Evolutionary conservation across 2,329 filamentous ascomycete genomes (phyloP), one percentile per base, ranked within the genome.

Genomic region (Aspergillus sp.): DNA sequence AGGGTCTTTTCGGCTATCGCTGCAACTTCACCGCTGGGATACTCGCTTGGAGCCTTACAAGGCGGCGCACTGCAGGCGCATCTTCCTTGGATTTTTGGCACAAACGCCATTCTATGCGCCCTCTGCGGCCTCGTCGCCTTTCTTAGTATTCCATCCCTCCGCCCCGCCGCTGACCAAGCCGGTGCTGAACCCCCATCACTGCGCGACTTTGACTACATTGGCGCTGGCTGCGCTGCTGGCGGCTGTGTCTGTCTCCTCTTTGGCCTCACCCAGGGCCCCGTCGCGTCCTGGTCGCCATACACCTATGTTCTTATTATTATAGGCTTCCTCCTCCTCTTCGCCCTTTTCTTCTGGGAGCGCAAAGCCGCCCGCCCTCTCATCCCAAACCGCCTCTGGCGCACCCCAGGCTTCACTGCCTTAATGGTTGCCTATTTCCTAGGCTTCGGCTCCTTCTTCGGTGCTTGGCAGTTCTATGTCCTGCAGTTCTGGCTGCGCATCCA

Each of bases 221-320:
- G 82, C 11, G 76, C 76, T 5, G 58, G 74, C 4, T 71, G 76
- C 3, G 83, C 82, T 5, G 75, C 84, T 5, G 71, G 73, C 3
- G 80, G 77, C 6, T 74, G 84, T 56, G 75, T 84, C 3, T 74
- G 83, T n/a, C 75, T 85, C 62, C 83, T 85, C 56, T 81, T 85
- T 51, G 80, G 82, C 0, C 81, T 82, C 71, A 85, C 84, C 40
- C 80, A 83, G 64, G 80, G 79, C 3, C 76, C 79, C 0, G 73
- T 79, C 1, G 77, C 78, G 4, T 75, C 78, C 0, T 83, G 82
- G 82, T 62, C 75, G 4, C 70, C 79, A 0, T 83, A 83, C 64
- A 77, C 81, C 13, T 79, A 77, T 60, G 71, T 76, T 1, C 62
- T 78, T 7, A 72, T 83, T 1, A 77, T 81, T 22, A 57, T 83